phyloP scores from a whole-genome alignment of 1,139 yeast genomes.

The Debaryomyces coudertii region DNA sequence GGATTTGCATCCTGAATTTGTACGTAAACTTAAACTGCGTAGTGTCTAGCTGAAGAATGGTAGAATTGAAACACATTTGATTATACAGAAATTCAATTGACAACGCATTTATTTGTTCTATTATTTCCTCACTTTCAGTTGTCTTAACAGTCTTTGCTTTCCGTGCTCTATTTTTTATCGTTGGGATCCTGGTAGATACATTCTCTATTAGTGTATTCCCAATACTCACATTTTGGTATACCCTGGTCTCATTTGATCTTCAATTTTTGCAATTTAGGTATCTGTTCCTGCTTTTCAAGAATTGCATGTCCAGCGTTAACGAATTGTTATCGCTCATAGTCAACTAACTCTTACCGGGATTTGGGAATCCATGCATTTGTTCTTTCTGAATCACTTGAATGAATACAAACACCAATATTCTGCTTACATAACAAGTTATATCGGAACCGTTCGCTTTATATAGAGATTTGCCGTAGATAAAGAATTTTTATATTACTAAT shows the following conservation, averaged over 20 bases:
- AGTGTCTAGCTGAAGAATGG: constrained; percentile 5
- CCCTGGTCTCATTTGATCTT: constrained; percentile 77
- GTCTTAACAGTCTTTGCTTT: background rate
- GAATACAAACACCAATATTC: background rate
- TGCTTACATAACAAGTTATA: background rate
- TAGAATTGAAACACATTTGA: constrained; percentile 9
- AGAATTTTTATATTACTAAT: no score
- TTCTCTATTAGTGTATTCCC: constrained; percentile 7
- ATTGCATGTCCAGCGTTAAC: background rate
- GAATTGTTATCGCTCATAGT: background rate
- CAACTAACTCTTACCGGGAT: background rate
- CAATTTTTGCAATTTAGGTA: constrained; percentile 70
- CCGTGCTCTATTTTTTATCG: background rate
- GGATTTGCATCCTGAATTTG: background rate
- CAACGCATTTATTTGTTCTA: background rate
- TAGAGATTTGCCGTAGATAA: no score
- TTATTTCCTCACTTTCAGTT: background rate
- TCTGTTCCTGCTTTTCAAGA: constrained; percentile 22
- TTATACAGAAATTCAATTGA: background rate
- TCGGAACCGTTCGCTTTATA: no score
- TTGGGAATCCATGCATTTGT: background rate
- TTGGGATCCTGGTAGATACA: constrained; percentile 5
- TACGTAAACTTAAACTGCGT: constrained; percentile 9
- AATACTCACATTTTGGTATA: constrained; percentile 56
- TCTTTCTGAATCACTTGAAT: background rate